A percentile compares a stretch with the other conserved stretches of the same genome.
Conservation (phyloP, 225 moss, liverwort and hornwort species). For the Bryum argenteum region DNA sequence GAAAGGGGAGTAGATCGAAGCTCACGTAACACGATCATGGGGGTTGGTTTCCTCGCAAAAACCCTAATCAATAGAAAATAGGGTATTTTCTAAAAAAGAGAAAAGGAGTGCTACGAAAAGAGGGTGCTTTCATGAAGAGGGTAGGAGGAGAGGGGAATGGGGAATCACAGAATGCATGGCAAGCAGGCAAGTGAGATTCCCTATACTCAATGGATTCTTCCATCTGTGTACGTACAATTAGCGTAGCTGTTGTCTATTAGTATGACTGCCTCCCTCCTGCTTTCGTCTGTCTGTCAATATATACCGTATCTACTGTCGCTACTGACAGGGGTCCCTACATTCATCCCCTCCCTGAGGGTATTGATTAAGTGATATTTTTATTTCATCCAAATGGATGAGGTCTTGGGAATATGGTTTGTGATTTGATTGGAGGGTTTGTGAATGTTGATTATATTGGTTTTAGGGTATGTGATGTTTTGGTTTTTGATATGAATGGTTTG, state of each 20-base stretch:
- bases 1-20: not conserved
- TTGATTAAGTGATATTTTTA: no score
- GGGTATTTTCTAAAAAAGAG: no score
- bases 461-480: no score
- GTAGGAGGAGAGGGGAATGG: not conserved
- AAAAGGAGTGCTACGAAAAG: not conserved
- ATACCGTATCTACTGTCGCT: not conserved
- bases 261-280: no score
- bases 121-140: not conserved
- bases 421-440: no score
- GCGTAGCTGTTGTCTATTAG: no score
- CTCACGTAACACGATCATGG: conserved; percentile 25
- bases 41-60: not conserved
- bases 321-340: not conserved
- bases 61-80: not conserved
- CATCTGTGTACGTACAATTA: not conserved
- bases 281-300: not conserved
- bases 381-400: no score
- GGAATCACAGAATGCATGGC: conserved; percentile 9
- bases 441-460: no score
- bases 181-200: not conserved
- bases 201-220: not conserved
- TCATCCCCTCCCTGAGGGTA: not conserved
- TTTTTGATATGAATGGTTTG: no score
- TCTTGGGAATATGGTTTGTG: no score